A percentile compares a stretch with the other conserved stretches of the same genome.
These are phyloP conservation scores for Phtheirospermum japonicum DNA, from an alignment of 257 asterid genomes.

Conservation along the genomic window DNA sequence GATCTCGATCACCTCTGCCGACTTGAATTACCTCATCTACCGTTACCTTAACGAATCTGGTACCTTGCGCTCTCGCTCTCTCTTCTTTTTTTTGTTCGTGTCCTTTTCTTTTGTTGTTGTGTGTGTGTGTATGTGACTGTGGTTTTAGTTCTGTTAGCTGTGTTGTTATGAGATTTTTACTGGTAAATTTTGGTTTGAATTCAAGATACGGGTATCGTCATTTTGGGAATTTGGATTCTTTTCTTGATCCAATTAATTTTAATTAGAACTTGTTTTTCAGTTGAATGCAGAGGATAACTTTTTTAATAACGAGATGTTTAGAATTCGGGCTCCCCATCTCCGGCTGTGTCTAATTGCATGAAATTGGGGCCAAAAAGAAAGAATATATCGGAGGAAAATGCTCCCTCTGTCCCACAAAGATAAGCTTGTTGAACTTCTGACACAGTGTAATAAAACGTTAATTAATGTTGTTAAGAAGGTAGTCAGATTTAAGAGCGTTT, in stretches of 20 bases:
- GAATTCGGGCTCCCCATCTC: background rate
- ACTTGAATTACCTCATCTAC: conserved; percentile 65
- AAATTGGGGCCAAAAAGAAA: background rate
- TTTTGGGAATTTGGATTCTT: background rate
- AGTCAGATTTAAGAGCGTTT: no score
- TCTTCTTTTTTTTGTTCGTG: background rate
- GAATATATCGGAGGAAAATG: no score
- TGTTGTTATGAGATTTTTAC: background rate
- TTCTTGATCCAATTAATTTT: background rate
- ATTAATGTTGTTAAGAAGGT: no score
- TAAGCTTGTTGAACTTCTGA: no score
- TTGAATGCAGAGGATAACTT: background rate
- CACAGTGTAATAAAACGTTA: no score
- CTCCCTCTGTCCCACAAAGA: no score
- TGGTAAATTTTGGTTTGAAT: background rate
- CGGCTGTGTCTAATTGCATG: background rate
- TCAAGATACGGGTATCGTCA: background rate
- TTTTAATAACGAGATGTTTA: background rate
- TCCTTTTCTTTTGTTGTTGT: background rate
- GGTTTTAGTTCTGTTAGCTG: background rate
- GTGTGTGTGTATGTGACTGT: no score
- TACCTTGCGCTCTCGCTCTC: background rate
- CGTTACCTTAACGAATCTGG: conserved; percentile 84
- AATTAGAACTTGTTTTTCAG: background rate
- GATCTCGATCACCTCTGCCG: conserved; percentile 56